Conservation (phyloP, 176 grass and related monocot genomes). For the Coix lacrymajobi region DNA sequence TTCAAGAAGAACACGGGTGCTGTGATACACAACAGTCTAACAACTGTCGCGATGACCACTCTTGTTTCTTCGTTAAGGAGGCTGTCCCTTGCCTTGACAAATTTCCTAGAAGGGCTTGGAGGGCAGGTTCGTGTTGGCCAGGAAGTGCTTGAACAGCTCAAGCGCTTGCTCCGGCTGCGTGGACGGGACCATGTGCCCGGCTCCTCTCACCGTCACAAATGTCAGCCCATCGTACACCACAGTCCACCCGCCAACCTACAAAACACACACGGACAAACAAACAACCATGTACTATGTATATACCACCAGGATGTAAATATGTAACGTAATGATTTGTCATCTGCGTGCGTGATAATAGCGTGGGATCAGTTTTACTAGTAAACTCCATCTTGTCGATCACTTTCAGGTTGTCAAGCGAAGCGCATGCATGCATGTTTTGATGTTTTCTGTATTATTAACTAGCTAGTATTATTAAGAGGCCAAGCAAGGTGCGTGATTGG, state of each 20-base stretch:
- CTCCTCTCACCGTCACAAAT: slow-evolving; percentile 48
- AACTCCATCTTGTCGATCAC: not conserved
- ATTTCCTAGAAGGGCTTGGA: slow-evolving; percentile 29
- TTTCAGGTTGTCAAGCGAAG: not conserved
- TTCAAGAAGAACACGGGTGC: not conserved
- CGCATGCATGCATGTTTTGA: not conserved
- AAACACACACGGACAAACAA: not conserved
- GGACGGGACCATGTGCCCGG: slow-evolving; percentile 41
- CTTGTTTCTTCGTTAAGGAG: not conserved
- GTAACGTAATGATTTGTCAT: not conserved
- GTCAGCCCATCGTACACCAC: slow-evolving; percentile 48
- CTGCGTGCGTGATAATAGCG: not conserved
- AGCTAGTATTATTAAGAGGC: too few species aligned
- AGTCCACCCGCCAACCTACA: slow-evolving; percentile 58
- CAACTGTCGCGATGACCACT: not conserved
- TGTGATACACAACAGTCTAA: not conserved
- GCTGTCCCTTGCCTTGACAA: not conserved
- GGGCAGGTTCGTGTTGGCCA: slow-evolving; percentile 30
- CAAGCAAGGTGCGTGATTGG: not conserved
- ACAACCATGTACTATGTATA: not conserved
- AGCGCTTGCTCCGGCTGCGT: slow-evolving; percentile 8
- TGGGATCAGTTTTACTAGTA: not conserved
- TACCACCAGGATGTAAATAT: too few species aligned
- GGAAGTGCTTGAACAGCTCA: slow-evolving; percentile 33
- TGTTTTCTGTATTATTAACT: too few species aligned